Conservation (phyloP, 192 early-diverging fungal genomes). For the Backusella morwellensis region DNA sequence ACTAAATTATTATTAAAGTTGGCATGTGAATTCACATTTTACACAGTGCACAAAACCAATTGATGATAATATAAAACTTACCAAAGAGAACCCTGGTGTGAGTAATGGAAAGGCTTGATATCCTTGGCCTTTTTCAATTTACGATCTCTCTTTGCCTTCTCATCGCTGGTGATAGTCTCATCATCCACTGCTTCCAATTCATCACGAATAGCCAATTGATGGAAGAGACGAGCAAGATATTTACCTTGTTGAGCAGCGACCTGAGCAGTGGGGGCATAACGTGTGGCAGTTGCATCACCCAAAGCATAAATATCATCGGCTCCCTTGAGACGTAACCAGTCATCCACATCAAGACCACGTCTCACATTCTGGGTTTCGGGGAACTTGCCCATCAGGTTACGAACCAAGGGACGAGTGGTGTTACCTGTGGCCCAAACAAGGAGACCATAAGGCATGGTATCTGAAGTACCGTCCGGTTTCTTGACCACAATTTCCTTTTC, state of each 20-base stretch:
- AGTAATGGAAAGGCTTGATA: conserved; percentile 75
- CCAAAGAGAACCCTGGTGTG: conserved; percentile 78
- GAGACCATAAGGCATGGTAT: conserved; percentile 72
- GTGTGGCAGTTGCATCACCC: conserved; percentile 74
- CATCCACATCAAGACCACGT: conserved; percentile 73
- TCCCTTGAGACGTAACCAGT: conserved; percentile 66
- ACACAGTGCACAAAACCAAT: neutral
- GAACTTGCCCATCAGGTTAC: conserved; percentile 63
- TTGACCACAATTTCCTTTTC: conserved; percentile 71
- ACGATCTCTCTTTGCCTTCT: conserved; percentile 27
- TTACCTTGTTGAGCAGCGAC: conserved; percentile 87
- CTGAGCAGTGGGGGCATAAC: conserved; percentile 79
- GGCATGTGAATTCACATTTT: neutral
- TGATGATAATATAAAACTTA: neutral
- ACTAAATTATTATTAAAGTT: neutral
- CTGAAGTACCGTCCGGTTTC: conserved; percentile 58
- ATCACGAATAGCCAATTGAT: conserved; percentile 52
- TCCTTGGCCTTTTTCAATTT: conserved; percentile 34
- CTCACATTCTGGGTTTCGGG: conserved; percentile 57
- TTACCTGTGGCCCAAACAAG: conserved; percentile 89
- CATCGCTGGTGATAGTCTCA: neutral
- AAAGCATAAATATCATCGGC: conserved; percentile 62
- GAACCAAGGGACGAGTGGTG: conserved; percentile 63
- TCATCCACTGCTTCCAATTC: conserved; percentile 32
- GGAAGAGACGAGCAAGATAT: conserved; percentile 78